phyloP scores from a whole-genome alignment of 1,284 basidiomycete genomes.

The Leccinum pachyderme region DNA sequence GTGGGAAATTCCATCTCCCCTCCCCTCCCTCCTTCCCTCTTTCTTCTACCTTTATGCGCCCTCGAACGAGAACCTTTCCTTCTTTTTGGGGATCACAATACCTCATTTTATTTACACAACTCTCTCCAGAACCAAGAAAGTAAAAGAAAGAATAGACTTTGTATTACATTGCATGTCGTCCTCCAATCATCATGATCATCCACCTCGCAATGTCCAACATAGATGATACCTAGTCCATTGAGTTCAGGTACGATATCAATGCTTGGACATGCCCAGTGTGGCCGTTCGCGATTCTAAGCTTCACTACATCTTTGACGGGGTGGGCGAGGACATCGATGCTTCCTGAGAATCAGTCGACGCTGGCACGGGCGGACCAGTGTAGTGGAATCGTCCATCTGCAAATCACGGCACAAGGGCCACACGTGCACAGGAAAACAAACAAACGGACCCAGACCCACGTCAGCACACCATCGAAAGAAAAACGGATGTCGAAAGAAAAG shows the following conservation, averaged over 20 bases:
- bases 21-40: neutral
- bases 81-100: neutral
- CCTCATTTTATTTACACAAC: neutral
- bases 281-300: neutral
- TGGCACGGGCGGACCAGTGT: slow-evolving; percentile 38
- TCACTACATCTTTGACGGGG: slow-evolving; percentile 14
- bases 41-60: neutral
- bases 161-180: neutral
- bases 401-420: neutral
- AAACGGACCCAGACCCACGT: neutral
- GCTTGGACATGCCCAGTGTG: neutral
- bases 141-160: neutral
- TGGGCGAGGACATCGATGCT: neutral
- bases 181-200: neutral
- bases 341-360: slow-evolving; percentile 5
- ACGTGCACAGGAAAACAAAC: neutral
- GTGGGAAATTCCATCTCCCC: neutral
- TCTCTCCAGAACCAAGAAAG: neutral
- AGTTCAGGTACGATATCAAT: neutral
- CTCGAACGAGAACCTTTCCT: neutral
- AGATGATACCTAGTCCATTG: neutral
- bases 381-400: slow-evolving; percentile 41
- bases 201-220: neutral
- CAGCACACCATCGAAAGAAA: neutral
- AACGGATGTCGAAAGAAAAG: neutral